Base-by-base conservation (phyloP, 768 basidiomycete genomes). In the Macrocybe gigantea region DNA sequence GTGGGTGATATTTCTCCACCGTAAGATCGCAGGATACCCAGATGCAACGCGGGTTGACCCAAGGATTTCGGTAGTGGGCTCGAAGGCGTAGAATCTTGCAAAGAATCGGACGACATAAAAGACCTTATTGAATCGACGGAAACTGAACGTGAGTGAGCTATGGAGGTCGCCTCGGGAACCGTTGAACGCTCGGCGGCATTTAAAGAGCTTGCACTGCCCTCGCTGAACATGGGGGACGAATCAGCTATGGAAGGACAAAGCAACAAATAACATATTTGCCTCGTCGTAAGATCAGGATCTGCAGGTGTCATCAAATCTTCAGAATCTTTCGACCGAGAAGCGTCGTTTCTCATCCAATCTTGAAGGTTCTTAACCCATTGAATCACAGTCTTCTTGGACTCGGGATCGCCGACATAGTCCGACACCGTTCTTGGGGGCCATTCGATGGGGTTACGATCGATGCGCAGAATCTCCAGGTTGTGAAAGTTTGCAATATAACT, bases 381-480 rank as follows among this genome's bases (percentile, higher is more conserved):
- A 60, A 77, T 78, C 72, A 83, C 79, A 12, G 70, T 70, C 43
- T 79, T 73, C 32, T 70, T 64, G 49, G 75, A 72, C 41, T 75
- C 68, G 12, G 62, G 53, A 29, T 73, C 70, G 38, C 61, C 66
- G 8, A 67, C 61, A 12, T 62, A 58, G 38, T 77, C 75, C 60
- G 85, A 60, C 10, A 86, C 68, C 41, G 69, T 49, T 51, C 70
- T 76, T 6, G 90, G 87, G 0, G 95, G 95, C 92, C 93, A 98
- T 64, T 93, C 87, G 35, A 96, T 77, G 3, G 94, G 94, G 60
- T 99, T 98, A 53, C 85, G 82, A 53, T 95, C 93, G 7, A 89
- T 70, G 64, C 90, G 90, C 56, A 98, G 73, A 32, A 96, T 77
- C 41, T 82, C 80, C 36, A 99, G 72, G 44, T 76, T 71, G 31